A percentile compares a stretch with the other conserved stretches of the same genome.
phyloP scores from a whole-genome alignment of 192 early-diverging fungal genomes.

The Coemansia biformis region DNA sequence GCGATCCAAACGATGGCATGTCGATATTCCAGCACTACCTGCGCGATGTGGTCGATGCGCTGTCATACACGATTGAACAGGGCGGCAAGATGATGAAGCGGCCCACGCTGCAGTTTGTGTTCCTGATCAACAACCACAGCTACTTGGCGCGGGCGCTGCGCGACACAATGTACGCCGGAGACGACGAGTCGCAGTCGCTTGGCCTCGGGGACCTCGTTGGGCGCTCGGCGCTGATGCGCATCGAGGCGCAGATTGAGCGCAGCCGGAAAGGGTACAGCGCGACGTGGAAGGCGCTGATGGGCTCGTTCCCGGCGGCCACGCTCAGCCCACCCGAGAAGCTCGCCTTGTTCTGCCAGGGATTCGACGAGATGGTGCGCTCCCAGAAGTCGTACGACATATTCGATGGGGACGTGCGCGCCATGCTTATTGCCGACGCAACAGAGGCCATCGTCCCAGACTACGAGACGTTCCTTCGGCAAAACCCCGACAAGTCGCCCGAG shows the following conservation, averaged over 20 bases:
- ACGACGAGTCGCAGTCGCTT: constrained; percentile 41
- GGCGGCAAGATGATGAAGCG: constrained; percentile 50
- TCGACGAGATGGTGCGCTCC: constrained; percentile 48
- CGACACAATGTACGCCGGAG: constrained; percentile 43
- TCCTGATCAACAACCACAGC: constrained; percentile 48
- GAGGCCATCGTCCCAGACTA: constrained; percentile 42
- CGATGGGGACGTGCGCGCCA: constrained; percentile 40
- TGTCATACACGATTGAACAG: constrained; percentile 34
- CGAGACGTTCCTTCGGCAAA: constrained; percentile 41
- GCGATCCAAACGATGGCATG: constrained; percentile 46
- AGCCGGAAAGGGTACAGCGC: constrained; percentile 43
- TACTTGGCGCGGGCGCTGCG: constrained; percentile 38
- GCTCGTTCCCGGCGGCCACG: constrained; percentile 43
- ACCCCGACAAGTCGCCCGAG: constrained; percentile 43
- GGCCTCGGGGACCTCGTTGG: constrained; percentile 47
- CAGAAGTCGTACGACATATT: constrained; percentile 44
- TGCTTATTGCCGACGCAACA: constrained; percentile 37
- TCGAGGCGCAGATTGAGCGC: constrained; percentile 42
- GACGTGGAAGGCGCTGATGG: constrained; percentile 47
- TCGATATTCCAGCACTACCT: constrained; percentile 50
- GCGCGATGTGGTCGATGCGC: constrained; percentile 42
- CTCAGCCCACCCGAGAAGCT: constrained; percentile 44
- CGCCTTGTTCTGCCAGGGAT: constrained; percentile 38
- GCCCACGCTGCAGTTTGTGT: constrained; percentile 42
- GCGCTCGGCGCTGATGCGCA: constrained; percentile 32